Evolutionary conservation across 164 flowering plant species (phyloP).

Genomic region (Aristolochia contorta): DNA sequence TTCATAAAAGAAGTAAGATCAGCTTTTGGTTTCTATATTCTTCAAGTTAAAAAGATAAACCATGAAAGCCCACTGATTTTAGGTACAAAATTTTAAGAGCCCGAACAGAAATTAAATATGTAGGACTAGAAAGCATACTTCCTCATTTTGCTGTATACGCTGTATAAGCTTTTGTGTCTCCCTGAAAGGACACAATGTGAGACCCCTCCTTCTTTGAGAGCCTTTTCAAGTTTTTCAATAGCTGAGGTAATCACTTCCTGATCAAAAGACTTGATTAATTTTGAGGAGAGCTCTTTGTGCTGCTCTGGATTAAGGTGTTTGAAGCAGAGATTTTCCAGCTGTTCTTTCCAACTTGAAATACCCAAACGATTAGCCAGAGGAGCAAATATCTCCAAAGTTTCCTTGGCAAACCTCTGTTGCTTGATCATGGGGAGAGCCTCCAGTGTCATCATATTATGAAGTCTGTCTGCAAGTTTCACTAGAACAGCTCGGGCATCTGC

Average conservation of each 20-base stretch:
- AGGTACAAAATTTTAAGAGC: too few relatives aligned
- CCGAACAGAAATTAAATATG: not conserved
- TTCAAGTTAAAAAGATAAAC: too few relatives aligned
- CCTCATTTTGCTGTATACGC: conserved; percentile 81
- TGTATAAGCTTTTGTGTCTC: conserved; percentile 85
- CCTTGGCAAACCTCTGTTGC: conserved; percentile 91
- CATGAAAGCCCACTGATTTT: too few relatives aligned
- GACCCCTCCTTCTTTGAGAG: conserved; percentile 50
- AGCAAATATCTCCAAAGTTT: conserved; percentile 85
- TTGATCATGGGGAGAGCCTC: conserved; percentile 68
- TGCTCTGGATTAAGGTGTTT: conserved; percentile 72
- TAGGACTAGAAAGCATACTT: conserved; percentile 41
- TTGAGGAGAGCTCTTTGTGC: conserved; percentile 55
- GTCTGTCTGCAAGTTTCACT: conserved; percentile 89
- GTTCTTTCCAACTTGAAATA: conserved; percentile 85
- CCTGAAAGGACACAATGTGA: conserved; percentile 58
- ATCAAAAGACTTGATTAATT: conserved; percentile 55
- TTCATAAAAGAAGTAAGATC: too few relatives aligned
- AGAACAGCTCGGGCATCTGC: conserved; percentile 94
- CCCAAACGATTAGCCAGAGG: conserved; percentile 94
- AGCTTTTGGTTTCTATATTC: too few relatives aligned
- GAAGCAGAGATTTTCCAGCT: conserved; percentile 81
- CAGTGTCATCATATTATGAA: conserved; percentile 95
- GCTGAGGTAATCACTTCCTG: conserved; percentile 66
- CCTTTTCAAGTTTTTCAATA: conserved; percentile 50